Percentiles rank a stretch among this genome's conserved stretches.
phyloP scores from a whole-genome alignment of 306 rosid species.

The Trifolium subterraneum region DNA sequence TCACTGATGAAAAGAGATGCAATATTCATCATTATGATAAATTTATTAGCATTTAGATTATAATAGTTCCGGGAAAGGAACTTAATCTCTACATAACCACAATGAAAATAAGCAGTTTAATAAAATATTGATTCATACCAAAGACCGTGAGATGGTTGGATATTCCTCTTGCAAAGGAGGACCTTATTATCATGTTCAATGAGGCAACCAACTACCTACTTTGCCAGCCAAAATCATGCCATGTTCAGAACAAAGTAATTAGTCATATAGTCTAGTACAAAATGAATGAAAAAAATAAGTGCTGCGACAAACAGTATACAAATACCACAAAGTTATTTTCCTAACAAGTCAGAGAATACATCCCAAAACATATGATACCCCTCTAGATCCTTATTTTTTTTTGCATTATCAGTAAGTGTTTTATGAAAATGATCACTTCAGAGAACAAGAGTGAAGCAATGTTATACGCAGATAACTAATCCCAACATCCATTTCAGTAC shows the following conservation, averaged over 20 bases:
- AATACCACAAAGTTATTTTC: constrained; percentile 14
- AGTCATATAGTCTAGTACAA: constrained; percentile 28
- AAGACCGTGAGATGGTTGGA: constrained; percentile 92
- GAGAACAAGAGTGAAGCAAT: constrained; percentile 21
- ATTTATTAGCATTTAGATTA: constrained; percentile 33
- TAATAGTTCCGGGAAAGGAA: constrained; percentile 17
- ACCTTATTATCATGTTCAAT: constrained; percentile 78
- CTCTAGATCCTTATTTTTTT: constrained; percentile 1
- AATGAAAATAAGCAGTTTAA: constrained; percentile 30
- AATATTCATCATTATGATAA: constrained; percentile 36
- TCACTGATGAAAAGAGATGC: constrained; percentile 38
- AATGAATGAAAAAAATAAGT: constrained; percentile 21
- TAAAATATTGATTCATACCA: constrained; percentile 64
- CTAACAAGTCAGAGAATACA: constrained; percentile 20
- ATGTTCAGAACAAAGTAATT: constrained; percentile 42
- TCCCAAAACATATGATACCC: constrained; percentile 23
- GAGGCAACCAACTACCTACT: constrained; percentile 96
- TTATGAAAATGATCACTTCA: constrained; percentile 8
- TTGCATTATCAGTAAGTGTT: constrained; percentile 14
- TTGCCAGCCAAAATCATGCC: constrained; percentile 42
- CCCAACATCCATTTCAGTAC: constrained; percentile 15
- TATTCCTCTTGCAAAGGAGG: constrained; percentile 97
- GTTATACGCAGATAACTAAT: constrained; percentile 23
- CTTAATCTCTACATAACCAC: constrained; percentile 19
- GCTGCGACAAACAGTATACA: constrained; percentile 26